Evolutionary conservation across 768 basidiomycete species (phyloP), one percentile per base, ranked within the genome.

Genomic region (Hydnomerulius pinastri): DNA sequence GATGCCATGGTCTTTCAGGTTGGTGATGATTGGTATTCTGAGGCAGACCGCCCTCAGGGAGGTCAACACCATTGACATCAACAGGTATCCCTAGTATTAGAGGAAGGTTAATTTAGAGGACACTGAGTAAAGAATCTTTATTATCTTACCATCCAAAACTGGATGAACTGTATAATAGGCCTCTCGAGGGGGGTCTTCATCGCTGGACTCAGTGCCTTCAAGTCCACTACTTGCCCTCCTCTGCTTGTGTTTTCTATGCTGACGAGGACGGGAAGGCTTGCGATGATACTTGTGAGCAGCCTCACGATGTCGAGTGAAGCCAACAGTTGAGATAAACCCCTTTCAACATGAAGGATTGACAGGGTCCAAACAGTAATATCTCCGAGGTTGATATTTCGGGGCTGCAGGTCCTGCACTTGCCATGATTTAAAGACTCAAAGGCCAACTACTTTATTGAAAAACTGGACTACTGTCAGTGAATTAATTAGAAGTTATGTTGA

Each of bases 1-100:
- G 51, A 40, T 43, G 43, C 50, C 43, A 51, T 35, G 46, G 11
- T 18, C 35, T 47, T 37, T 38, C n/a, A 38, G 24, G 27, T 17
- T 43, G 6, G 18, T 21, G 46, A 27, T 37, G n/a, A 47, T 27
- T 39, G 28, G 35, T 11, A 38, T 36, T 24, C 37, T n/a, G 30
- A 45, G 43, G 43, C 21, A 18, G n/a, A 30, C 18, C 17, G 24
- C 30, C 15, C 18, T 21, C 30, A 13, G 46, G 46, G 18, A 47
- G 46, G 36, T 47, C 46, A 38, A 27, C 13, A 33, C 25, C 46
- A 38, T 46, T 32, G 15, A 36, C 15, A 37, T 46, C 33, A 36
- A 33, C 33, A 24, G 46, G 46, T 36, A 20, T 37, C 17, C 24
- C 46, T 46, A 20, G 12, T 27, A 15, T 37, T 36, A 23, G 18